phyloP scores from a whole-genome alignment of 2,329 filamentous ascomycete species.

The Beauveria medogensis region DNA sequence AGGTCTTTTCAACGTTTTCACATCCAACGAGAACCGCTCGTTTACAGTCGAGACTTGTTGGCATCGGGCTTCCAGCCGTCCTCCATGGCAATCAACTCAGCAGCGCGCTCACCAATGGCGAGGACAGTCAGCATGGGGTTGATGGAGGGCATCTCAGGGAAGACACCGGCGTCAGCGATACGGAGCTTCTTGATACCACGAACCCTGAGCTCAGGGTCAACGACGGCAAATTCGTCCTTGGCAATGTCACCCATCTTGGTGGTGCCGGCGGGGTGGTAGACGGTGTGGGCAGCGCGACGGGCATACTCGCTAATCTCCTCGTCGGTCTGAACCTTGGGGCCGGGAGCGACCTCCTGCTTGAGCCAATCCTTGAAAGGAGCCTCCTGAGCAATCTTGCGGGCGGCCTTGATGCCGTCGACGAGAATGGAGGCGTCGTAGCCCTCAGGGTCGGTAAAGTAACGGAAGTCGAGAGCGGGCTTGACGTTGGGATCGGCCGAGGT shows the following conservation, averaged over 20 bases:
- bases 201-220: conserved; percentile 67
- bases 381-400: conserved; percentile 67
- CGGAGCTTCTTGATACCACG: conserved; percentile 64
- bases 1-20: neutral
- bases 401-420: conserved; percentile 67
- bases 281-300: conserved; percentile 72
- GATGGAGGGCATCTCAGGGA: conserved; percentile 78
- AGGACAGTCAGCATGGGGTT: conserved; percentile 90
- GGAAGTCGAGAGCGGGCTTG: conserved; percentile 80
- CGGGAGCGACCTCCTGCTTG: conserved; percentile 73
- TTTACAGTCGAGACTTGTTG: conserved; percentile 11
- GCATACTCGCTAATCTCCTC: conserved; percentile 78
- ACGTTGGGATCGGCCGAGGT: conserved; percentile 66
- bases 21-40: neutral
- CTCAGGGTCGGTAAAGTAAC: conserved; percentile 80
- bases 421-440: conserved; percentile 79
- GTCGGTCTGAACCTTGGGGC: conserved; percentile 64
- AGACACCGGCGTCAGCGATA: conserved; percentile 80
- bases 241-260: conserved; percentile 78
- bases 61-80: conserved; percentile 41
- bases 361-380: conserved; percentile 76
- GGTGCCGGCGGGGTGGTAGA: conserved; percentile 84
- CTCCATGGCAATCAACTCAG: conserved; percentile 68
- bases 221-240: conserved; percentile 65
- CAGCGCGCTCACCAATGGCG: conserved; percentile 72